Evolutionary conservation across 106 monocot genomes (phyloP).

Genomic region (Hemerocallis citrina): DNA sequence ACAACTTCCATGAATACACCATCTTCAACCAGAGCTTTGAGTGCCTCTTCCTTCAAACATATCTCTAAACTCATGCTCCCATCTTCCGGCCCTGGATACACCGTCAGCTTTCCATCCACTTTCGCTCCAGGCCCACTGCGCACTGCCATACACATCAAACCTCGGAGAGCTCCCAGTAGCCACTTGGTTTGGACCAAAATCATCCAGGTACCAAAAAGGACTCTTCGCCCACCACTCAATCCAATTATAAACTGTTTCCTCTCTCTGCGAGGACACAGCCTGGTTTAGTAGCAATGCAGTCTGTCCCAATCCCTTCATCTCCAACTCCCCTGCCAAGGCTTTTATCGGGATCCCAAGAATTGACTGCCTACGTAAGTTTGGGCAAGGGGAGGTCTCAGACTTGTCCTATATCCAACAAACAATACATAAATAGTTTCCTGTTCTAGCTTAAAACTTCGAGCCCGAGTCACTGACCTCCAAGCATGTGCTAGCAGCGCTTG

Average conservation of each 20-base stretch:
- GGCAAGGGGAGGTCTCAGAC: conserved; percentile 46
- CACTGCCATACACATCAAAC: conserved; percentile 45
- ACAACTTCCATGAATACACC: conserved; percentile 30
- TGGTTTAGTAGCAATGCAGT: conserved; percentile 24
- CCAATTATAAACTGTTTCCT: conserved; percentile 14
- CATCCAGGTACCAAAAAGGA: background rate
- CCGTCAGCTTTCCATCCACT: conserved; percentile 45
- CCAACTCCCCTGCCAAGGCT: conserved; percentile 32
- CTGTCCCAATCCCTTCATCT: conserved; percentile 37
- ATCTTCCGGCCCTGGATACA: conserved; percentile 35
- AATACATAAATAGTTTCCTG: conserved; percentile 19
- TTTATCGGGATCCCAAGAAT: conserved; percentile 9
- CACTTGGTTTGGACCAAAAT: conserved; percentile 10
- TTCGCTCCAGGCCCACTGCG: conserved; percentile 44
- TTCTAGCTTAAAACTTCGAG: conserved; percentile 12
- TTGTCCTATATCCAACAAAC: conserved; percentile 27
- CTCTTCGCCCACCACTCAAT: background rate
- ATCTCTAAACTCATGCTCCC: conserved; percentile 57
- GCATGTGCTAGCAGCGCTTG: conserved; percentile 39
- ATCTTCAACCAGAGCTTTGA: conserved; percentile 31
- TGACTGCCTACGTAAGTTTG: conserved; percentile 59
- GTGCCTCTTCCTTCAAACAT: conserved; percentile 26
- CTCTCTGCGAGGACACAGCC: conserved; percentile 20
- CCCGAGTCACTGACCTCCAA: conserved; percentile 55
- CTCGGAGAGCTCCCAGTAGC: conserved; percentile 37